Evolutionary conservation across 257 asterid species (phyloP).

Genomic region (Penstemon davidsonii): DNA sequence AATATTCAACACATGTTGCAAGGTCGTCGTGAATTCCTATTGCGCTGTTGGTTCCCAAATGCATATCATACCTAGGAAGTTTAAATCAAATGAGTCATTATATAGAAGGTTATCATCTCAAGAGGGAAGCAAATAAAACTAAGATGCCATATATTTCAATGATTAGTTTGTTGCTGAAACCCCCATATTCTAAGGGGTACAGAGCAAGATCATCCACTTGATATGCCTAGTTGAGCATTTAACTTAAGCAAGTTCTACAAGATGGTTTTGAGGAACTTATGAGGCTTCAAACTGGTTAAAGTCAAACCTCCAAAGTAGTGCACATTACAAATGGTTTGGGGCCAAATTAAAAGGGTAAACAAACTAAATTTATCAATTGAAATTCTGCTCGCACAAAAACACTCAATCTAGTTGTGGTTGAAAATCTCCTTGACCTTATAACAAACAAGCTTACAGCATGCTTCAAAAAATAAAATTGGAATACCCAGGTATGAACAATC

Average conservation of each 20-base stretch:
- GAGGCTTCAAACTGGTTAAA: conserved; percentile 11
- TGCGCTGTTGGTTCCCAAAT: conserved; percentile 43
- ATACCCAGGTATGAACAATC: too few species aligned
- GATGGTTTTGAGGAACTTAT: conserved; percentile 4
- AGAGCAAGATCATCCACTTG: conserved; percentile 2
- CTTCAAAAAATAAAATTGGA: too few species aligned
- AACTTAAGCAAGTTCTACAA: neutral
- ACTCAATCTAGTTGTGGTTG: too few species aligned
- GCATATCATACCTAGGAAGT: conserved; percentile 72
- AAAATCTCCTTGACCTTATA: too few species aligned
- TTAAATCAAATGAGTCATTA: conserved; percentile 27
- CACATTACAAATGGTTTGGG: neutral
- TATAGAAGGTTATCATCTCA: conserved; percentile 13
- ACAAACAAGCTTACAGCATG: too few species aligned
- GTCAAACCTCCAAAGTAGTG: neutral
- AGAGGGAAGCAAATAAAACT: conserved; percentile 22
- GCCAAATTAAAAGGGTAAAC: neutral
- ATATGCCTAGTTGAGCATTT: neutral
- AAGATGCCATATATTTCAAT: conserved; percentile 13
- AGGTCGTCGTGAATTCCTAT: conserved; percentile 72
- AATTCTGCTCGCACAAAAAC: too few species aligned
- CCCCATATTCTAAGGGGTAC: neutral
- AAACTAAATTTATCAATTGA: neutral
- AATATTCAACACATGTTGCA: conserved; percentile 80
- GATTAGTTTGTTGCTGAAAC: conserved; percentile 1